phyloP scores from a whole-genome alignment of 2,329 filamentous ascomycete genomes.

The Phyllosticta citriasiana region DNA sequence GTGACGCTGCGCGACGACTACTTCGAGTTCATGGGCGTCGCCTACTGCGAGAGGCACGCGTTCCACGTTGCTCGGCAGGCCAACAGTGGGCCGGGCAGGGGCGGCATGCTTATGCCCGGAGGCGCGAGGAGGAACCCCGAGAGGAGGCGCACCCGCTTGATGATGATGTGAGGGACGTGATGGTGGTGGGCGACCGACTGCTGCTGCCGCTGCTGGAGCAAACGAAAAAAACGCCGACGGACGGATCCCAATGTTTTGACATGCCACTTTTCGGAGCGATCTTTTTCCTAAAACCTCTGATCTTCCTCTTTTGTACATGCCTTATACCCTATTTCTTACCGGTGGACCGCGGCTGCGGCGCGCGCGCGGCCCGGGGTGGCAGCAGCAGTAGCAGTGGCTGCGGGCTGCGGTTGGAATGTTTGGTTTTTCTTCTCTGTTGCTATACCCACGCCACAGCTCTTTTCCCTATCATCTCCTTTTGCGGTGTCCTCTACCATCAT shows the following conservation, averaged over 20 bases:
- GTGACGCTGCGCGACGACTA: conserved; percentile 71
- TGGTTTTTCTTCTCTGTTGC: neutral
- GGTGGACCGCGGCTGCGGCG: neutral
- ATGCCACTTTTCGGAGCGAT: neutral
- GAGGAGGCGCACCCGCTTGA: conserved; percentile 39
- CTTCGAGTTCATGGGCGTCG: conserved; percentile 71
- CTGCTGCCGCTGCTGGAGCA: neutral
- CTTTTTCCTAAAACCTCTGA: neutral
- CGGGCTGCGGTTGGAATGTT: neutral
- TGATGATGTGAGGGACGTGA: conserved; percentile 34
- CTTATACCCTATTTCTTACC: neutral
- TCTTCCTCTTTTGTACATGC: neutral
- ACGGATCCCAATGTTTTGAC: neutral
- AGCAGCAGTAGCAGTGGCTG: neutral
- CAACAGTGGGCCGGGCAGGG: conserved; percentile 16
- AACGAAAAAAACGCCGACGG: neutral
- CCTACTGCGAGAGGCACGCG: conserved; percentile 83
- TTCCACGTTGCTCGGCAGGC: conserved; percentile 42
- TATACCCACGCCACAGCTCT: neutral
- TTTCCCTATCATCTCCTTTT: neutral
- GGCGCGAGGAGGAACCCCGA: conserved; percentile 32
- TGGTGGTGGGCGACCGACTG: neutral
- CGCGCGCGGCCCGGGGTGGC: neutral
- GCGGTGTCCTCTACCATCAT: neutral
- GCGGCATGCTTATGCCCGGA: conserved; percentile 27